Evolutionary conservation across 306 rosid genomes (phyloP).

Genomic region (Cajanus cajan): DNA sequence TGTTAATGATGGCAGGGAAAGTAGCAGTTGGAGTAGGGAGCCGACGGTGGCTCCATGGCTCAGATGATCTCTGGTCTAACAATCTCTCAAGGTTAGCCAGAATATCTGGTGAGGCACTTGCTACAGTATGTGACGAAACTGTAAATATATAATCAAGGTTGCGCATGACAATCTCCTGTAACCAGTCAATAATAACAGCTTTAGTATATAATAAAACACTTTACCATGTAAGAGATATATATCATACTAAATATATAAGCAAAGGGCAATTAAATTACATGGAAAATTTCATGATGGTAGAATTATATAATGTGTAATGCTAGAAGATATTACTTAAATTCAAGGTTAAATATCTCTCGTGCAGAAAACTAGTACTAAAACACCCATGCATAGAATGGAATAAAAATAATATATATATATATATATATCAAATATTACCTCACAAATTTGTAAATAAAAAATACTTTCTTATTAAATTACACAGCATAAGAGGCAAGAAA

Average conservation of each 20-base stretch:
- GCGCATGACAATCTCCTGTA: conserved; percentile 83
- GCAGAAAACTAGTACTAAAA: neutral
- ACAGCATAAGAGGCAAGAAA: neutral
- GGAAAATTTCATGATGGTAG: conserved; percentile 9
- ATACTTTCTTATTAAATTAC: neutral
- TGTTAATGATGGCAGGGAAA: conserved; percentile 70
- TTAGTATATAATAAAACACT: conserved; percentile 28
- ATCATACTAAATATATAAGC: neutral
- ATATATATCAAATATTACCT: neutral
- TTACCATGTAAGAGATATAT: neutral
- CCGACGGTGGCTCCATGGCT: conserved; percentile 83
- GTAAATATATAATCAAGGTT: conserved; percentile 81
- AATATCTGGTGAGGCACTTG: conserved; percentile 67
- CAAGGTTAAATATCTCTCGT: neutral
- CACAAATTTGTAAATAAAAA: neutral
- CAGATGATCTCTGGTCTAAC: conserved; percentile 81
- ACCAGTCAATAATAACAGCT: conserved; percentile 21
- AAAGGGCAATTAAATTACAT: neutral
- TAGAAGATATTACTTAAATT: neutral
- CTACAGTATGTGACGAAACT: conserved; percentile 68
- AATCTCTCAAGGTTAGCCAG: conserved; percentile 71
- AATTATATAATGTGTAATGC: neutral
- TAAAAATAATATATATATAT: neutral
- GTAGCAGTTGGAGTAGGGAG: conserved; percentile 93
- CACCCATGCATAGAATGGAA: neutral